phyloP scores from a whole-genome alignment of 2,329 filamentous ascomycete genomes.

The Apiospora saccharicola region DNA sequence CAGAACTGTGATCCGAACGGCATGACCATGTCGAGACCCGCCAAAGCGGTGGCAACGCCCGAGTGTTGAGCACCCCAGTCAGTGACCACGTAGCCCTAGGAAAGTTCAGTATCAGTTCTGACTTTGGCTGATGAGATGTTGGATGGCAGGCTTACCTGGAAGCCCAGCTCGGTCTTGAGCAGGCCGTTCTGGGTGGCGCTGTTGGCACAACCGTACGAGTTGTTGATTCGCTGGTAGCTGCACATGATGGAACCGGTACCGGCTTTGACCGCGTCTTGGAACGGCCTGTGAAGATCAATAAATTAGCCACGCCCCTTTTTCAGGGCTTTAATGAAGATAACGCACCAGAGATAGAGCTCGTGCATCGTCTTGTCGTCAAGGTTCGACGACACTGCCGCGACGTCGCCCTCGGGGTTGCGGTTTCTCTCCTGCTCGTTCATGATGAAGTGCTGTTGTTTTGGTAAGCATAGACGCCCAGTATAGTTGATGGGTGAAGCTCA shows the following conservation, averaged over 20 bases:
- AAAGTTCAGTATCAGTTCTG: not conserved
- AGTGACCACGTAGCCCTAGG: conserved; percentile 51
- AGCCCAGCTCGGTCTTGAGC: conserved; percentile 67
- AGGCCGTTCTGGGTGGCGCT: conserved; percentile 71
- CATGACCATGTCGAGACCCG: conserved; percentile 78
- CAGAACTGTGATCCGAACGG: conserved; percentile 53
- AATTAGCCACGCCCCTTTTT: not conserved
- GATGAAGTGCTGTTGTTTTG: conserved; percentile 60
- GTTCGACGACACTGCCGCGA: conserved; percentile 61
- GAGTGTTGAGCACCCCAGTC: conserved; percentile 74
- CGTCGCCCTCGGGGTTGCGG: conserved; percentile 68
- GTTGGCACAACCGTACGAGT: conserved; percentile 75
- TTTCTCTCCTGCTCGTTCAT: conserved; percentile 78
- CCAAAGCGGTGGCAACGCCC: conserved; percentile 66
- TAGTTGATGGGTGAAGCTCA: conserved; percentile 30
- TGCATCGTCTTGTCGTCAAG: conserved; percentile 68
- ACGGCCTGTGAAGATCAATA: conserved; percentile 58
- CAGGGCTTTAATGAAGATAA: too few species aligned
- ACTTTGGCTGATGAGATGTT: not conserved
- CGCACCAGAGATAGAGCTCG: conserved; percentile 69
- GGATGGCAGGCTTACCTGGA: conserved; percentile 47
- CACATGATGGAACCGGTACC: conserved; percentile 66
- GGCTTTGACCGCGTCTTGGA: conserved; percentile 70
- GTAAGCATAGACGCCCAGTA: not conserved
- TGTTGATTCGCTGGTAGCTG: conserved; percentile 76